A percentile compares a stretch with the other conserved stretches of the same genome.
phyloP scores from a whole-genome alignment of 768 basidiomycete genomes.

The Mycena latifolia region DNA sequence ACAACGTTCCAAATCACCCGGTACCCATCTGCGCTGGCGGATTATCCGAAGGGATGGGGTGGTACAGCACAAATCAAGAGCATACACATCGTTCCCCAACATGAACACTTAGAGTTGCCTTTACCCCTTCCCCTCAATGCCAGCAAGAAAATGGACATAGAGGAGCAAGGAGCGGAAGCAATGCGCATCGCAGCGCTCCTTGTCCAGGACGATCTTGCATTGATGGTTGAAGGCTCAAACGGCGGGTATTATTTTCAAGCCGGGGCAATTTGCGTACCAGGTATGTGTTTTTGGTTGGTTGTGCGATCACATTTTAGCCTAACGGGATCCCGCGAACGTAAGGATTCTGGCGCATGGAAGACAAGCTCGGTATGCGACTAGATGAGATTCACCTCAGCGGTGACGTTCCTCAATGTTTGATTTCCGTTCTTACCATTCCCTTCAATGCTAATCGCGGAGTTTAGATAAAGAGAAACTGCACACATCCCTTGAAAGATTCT shows the following conservation, averaged over 20 bases:
- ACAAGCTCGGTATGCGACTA: conserved; percentile 80
- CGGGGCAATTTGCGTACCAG: conserved; percentile 75
- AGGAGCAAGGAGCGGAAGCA: conserved; percentile 52
- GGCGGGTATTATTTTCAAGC: conserved; percentile 83
- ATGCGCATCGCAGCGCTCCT: conserved; percentile 72
- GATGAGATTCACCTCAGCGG: conserved; percentile 81
- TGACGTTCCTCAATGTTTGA: conserved; percentile 79
- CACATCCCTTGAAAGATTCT: conserved; percentile 75
- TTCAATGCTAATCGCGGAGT: conserved; percentile 2
- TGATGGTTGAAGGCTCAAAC: conserved; percentile 76
- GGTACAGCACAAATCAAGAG: conserved; percentile 63
- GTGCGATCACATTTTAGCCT: conserved; percentile 23
- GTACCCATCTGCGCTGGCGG: conserved; percentile 3
- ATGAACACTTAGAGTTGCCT: conserved; percentile 56
- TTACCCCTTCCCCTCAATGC: conserved; percentile 19
- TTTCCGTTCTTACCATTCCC: neutral
- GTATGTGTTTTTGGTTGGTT: conserved; percentile 49
- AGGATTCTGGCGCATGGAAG: conserved; percentile 84
- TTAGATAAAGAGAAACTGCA: conserved; percentile 71
- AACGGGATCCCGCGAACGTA: conserved; percentile 7
- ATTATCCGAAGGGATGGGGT: conserved; percentile 52
- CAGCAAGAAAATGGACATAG: conserved; percentile 25
- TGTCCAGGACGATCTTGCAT: conserved; percentile 70
- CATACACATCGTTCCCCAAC: conserved; percentile 64
- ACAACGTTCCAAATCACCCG: conserved; percentile 65